phyloP scores from a whole-genome alignment of 2,329 filamentous ascomycete genomes.

The Exophiala phaeomuriformis region DNA sequence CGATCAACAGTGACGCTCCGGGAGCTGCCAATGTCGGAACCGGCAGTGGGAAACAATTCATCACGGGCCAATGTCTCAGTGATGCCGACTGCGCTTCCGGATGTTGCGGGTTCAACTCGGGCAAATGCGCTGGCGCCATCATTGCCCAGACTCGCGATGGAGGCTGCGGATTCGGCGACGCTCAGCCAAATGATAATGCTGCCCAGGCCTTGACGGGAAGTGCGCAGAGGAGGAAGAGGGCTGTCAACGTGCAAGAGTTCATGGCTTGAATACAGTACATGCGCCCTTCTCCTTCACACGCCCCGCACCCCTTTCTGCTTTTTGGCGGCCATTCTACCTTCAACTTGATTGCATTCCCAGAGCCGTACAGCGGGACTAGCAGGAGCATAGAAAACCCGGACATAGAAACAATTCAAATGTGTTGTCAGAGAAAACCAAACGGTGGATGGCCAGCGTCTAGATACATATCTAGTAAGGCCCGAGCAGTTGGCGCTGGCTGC shows the following conservation, averaged over 20 bases:
- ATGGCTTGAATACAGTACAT: slow-evolving; percentile 13
- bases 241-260: slow-evolving; percentile 5
- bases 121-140: slow-evolving; percentile 30
- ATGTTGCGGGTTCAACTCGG: slow-evolving; percentile 34
- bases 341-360: too few species aligned
- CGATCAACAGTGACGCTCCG: not conserved
- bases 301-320: too few species aligned
- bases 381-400: too few species aligned
- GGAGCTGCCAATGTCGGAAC: slow-evolving; percentile 5
- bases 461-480: too few species aligned
- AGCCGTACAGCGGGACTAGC: too few species aligned
- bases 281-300: too few species aligned
- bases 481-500: too few species aligned
- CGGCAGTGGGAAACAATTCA: slow-evolving; percentile 28
- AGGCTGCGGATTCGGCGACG: slow-evolving; percentile 29
- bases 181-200: slow-evolving; percentile 26
- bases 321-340: too few species aligned
- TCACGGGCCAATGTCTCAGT: slow-evolving; percentile 27
- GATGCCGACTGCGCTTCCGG: slow-evolving; percentile 30
- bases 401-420: too few species aligned
- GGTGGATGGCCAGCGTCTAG: too few species aligned
- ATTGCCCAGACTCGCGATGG: slow-evolving; percentile 24
- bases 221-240: not conserved
- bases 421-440: too few species aligned
- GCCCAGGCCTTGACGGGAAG: slow-evolving; percentile 16